Base-by-base conservation (phyloP, 179 eudicot species). In the Silene vulgaris region DNA sequence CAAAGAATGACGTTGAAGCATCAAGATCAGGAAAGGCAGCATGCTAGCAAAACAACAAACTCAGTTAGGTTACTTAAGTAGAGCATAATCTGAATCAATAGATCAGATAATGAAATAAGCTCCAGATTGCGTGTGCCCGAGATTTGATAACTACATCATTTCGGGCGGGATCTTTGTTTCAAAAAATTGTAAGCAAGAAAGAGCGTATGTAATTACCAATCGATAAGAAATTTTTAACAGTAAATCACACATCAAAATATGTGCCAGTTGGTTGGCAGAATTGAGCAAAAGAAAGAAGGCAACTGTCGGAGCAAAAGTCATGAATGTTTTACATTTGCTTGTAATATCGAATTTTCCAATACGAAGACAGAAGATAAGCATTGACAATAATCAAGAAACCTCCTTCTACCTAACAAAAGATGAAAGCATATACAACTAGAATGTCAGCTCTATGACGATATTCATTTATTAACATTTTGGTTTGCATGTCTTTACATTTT, bases 1-100 rank as follows among this genome's bases (percentile, higher is more conserved):
- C 98, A 87, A 94, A 94, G 85, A 94, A 94, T 69, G 98, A 89
- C 77, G 97, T 84, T 54, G 89, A 84, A 71, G 81, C 74, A 77
- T 94, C 98, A 85, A 94, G 87, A 88, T 94, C 95, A 37, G 91
- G 87, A 45, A 82, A 71, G 76, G 98, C 95, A 73, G 97, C 98
- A 87, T 94, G 98, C 98, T 94, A 83, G 75, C 75, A 72, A 74
- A 74, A 23, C 50, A 50, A 50, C 62, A 48, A 67, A 16, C 37
- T 74, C 57, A 19, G 59, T 68, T 12, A 63, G 72, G 63, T 74
- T 45, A 19, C 48, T 68, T 12, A 63, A 74, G 63, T 57, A 74
- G 43, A 35, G 37, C 29, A 76, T 23, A 77, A 73, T 3, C 16
- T 26, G 70, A 62, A 69, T 56, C 37, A 77, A 64, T 35, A 48